Evolutionary conservation across 139 green algal species (phyloP), one percentile per base, ranked within the genome.

Genomic region (Chlamydomonas sp.): DNA sequence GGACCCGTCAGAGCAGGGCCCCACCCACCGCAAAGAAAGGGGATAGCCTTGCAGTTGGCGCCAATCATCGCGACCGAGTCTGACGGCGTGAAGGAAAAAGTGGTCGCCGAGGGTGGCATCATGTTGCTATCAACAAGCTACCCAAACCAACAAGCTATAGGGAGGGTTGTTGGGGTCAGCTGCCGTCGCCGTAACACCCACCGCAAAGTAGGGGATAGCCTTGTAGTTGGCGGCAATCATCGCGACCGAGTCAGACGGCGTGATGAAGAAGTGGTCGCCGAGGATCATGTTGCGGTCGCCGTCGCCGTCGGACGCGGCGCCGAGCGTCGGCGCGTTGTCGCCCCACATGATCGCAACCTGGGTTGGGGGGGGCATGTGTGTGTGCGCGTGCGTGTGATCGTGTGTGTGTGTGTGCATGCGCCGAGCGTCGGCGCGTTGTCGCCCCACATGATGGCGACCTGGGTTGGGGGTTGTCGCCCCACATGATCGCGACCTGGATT

Each of bases 251-350:
- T 99, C 95, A 28, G 83, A 93, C 28, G 95, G 95, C 3, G 89
- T 96, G 65, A 99, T 87, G 77, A 99, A 99, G 83, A 99, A 98
- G 67, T 94, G 78, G 70, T 84, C 81, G 49, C 95, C 95, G 65
- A 99, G 84, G 76, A 99, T 92, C 95, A 99, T 99, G 90, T 99
- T 99, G 75, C 95, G 88, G 82, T 99, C 95, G 62, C 93, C 95
- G 71, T 99, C 95, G 60, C 91, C 91, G 72, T 97, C 91, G 16
- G 78, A 88, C 48, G 90, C 90, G 5, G 88, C 90, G 33, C 93
- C 94, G 58, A 98, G 92, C 50, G 80, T 75, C 35, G 91, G 88
- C 3, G 83, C 91, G 30, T 89, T 59, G 26, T 86, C 74, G 3
- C 35, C 72, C 77, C 79, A 93, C 88, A 94, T 92, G 64, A 91